A percentile compares a stretch with the other conserved stretches of the same genome.
These are phyloP conservation scores for Globisporangium cylindrosporum DNA, from an alignment of 352 stramenopile genomes.

Conservation along the genomic window DNA sequence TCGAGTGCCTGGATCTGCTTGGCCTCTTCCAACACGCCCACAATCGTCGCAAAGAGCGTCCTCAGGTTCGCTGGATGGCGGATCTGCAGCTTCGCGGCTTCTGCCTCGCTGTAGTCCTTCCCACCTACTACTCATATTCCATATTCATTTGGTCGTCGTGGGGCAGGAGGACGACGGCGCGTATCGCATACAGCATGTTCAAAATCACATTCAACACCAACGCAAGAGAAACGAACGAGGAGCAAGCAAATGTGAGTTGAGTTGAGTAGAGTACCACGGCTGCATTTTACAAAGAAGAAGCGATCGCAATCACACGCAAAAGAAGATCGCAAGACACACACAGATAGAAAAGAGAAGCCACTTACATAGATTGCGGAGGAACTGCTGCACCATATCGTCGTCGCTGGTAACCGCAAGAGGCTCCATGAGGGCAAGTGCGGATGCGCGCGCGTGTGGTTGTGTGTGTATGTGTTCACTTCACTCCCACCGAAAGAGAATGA, in stretches of 20 bases:
- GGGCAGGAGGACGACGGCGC: not conserved
- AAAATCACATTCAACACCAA: not conserved
- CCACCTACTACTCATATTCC: conserved; percentile 30
- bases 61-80: conserved; percentile 57
- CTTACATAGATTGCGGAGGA: conserved; percentile 21
- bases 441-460: not conserved
- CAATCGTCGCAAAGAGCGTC: conserved; percentile 59
- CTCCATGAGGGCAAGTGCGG: conserved; percentile 1
- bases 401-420: conserved; percentile 1
- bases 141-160: not conserved
- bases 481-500: not conserved
- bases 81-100: conserved; percentile 63
- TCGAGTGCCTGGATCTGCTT: conserved; percentile 69
- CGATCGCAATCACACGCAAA: not conserved
- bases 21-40: conserved; percentile 62
- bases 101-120: conserved; percentile 56
- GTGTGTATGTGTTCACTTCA: not conserved
- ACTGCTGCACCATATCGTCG: conserved; percentile 15
- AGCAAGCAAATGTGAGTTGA: not conserved
- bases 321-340: not conserved
- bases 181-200: conserved; percentile 8
- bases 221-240: not conserved
- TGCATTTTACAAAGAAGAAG: conserved; percentile 2
- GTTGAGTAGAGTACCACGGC: conserved; percentile 6
- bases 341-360: not conserved